Conservation (phyloP, 2,329 filamentous ascomycete species). For the Hypoxylon sp. region DNA sequence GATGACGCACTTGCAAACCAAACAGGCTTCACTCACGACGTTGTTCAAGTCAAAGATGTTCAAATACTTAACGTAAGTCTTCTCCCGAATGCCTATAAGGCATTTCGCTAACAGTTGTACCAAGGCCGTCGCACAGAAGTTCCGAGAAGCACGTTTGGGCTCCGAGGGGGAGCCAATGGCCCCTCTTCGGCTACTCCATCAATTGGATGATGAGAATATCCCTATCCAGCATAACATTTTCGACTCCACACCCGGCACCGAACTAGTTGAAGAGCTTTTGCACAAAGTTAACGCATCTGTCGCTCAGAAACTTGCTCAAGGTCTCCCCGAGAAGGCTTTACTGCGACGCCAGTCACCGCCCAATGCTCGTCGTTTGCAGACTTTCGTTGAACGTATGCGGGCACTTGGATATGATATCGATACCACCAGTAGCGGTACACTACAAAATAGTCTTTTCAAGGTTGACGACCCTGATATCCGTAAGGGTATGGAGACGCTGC, state of each 20-base stretch:
- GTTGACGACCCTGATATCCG: constrained; percentile 89
- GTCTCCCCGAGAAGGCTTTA: constrained; percentile 91
- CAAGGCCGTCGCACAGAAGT: constrained; percentile 85
- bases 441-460: constrained; percentile 96
- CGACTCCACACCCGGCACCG: constrained; percentile 87
- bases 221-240: constrained; percentile 98
- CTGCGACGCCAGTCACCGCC: constrained; percentile 89
- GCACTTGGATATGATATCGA: constrained; percentile 93
- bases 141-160: constrained; percentile 88
- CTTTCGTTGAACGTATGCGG: constrained; percentile 93
- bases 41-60: constrained; percentile 80
- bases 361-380: constrained; percentile 88
- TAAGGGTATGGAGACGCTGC: constrained; percentile 97
- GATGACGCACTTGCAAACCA: constrained; percentile 82
- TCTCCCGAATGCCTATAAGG: not conserved
- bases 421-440: constrained; percentile 85
- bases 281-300: constrained; percentile 94
- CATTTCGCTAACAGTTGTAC: constrained; percentile 45
- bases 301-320: constrained; percentile 83
- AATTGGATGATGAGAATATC: constrained; percentile 97
- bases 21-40: constrained; percentile 73
- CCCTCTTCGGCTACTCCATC: constrained; percentile 88
- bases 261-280: constrained; percentile 94
- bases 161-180: constrained; percentile 84
- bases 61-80: constrained; percentile 79